Percentiles rank a stretch among this genome's conserved stretches.
These are phyloP conservation scores for Conticribra guillardii DNA, from an alignment of 108 stramenopile species.

Conservation along the genomic window DNA sequence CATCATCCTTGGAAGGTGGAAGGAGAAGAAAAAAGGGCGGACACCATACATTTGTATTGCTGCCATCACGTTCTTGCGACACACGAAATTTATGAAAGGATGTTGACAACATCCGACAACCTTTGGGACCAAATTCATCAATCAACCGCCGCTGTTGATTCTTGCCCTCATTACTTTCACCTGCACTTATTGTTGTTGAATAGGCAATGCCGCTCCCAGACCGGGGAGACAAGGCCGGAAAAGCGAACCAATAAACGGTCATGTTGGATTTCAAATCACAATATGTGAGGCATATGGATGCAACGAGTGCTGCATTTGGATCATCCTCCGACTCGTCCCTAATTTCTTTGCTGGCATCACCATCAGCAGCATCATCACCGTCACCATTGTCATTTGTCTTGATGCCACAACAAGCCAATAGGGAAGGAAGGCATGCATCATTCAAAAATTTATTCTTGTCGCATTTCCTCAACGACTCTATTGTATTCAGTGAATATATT, in stretches of 20 bases:
- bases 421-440: slow-evolving; percentile 26
- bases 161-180: background rate
- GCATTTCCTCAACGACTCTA: slow-evolving; percentile 72
- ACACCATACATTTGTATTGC: slow-evolving; percentile 34
- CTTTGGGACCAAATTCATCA: slow-evolving; percentile 30
- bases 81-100: slow-evolving; percentile 31
- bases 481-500: slow-evolving; percentile 72
- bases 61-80: slow-evolving; percentile 3
- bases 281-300: slow-evolving; percentile 59
- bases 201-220: slow-evolving; percentile 36
- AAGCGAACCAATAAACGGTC: slow-evolving; percentile 88
- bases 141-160: slow-evolving; percentile 17
- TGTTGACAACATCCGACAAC: slow-evolving; percentile 27
- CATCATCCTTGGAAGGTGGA: slow-evolving; percentile 13
- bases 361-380: slow-evolving; percentile 4
- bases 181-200: no score
- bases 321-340: no score
- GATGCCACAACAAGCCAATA: slow-evolving; percentile 47
- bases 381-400: background rate
- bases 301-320: slow-evolving; percentile 37
- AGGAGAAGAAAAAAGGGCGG: slow-evolving; percentile 49
- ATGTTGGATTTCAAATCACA: slow-evolving; percentile 84
- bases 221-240: slow-evolving; percentile 66
- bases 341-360: no score
- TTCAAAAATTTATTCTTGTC: slow-evolving; percentile 79